Percentiles rank a stretch among this genome's conserved stretches.
These are phyloP conservation scores for Heimioporus sp. DNA, from an alignment of 768 basidiomycete genomes.

Conservation along the genomic window DNA sequence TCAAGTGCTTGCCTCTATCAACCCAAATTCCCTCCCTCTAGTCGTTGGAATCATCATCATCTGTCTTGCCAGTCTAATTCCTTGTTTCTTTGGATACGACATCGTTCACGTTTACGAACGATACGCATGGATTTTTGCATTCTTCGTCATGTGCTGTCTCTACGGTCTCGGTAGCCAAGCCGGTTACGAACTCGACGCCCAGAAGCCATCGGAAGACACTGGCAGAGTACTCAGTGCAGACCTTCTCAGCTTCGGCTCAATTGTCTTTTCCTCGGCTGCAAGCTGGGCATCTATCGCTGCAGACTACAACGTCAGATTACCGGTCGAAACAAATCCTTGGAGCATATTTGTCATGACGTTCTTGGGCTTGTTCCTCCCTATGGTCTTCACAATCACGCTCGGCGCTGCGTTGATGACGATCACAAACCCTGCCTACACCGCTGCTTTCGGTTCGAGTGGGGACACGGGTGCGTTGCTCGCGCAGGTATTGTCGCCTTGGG, in stretches of 20 bases:
- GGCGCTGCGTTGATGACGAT: slow-evolving; percentile 44
- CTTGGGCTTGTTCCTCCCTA: slow-evolving; percentile 50
- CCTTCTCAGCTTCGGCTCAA: slow-evolving; percentile 49
- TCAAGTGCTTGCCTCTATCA: slow-evolving; percentile 47
- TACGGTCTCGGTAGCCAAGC: slow-evolving; percentile 48
- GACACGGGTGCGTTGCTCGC: slow-evolving; percentile 45
- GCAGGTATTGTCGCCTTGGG: slow-evolving; percentile 44
- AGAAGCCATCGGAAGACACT: slow-evolving; percentile 41
- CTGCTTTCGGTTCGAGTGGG: slow-evolving; percentile 37
- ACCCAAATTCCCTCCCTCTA: slow-evolving; percentile 42
- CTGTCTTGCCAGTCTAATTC: slow-evolving; percentile 39
- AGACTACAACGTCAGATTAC: slow-evolving; percentile 53
- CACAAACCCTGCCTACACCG: slow-evolving; percentile 36
- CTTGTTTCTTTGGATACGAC: slow-evolving; percentile 48
- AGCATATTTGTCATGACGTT: slow-evolving; percentile 50
- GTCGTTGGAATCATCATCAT: slow-evolving; percentile 50
- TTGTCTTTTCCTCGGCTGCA: slow-evolving; percentile 46
- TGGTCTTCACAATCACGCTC: slow-evolving; percentile 35
- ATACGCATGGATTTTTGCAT: slow-evolving; percentile 51
- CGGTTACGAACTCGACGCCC: slow-evolving; percentile 44
- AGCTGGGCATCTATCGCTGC: slow-evolving; percentile 55
- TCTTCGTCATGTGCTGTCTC: slow-evolving; percentile 49
- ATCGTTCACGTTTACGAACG: slow-evolving; percentile 50
- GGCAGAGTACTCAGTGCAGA: slow-evolving; percentile 47
- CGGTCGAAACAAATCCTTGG: slow-evolving; percentile 38